Evolutionary conservation across 1,284 basidiomycete genomes (phyloP).

Genomic region (Apiotrichum brassicae): DNA sequence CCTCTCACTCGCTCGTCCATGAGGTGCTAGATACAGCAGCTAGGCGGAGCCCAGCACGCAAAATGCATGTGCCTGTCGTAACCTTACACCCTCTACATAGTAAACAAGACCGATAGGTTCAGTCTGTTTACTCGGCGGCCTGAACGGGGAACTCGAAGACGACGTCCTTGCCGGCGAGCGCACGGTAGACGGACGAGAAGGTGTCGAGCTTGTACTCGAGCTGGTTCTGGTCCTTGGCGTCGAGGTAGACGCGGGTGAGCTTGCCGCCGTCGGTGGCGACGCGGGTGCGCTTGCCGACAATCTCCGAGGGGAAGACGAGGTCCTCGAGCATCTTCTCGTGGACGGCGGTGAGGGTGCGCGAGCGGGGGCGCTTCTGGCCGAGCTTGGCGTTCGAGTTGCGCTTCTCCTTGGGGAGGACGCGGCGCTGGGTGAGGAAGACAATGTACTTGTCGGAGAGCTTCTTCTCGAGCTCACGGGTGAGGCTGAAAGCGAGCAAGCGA

Average conservation of each 20-base stretch:
- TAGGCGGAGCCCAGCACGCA: slow-evolving; percentile 5
- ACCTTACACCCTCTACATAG: slow-evolving; percentile 9
- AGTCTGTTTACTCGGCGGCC: slow-evolving; percentile 40
- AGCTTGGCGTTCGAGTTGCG: slow-evolving; percentile 77
- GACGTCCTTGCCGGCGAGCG: slow-evolving; percentile 47
- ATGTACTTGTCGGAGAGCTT: slow-evolving; percentile 96
- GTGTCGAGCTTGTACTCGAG: slow-evolving; percentile 88
- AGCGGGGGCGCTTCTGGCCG: slow-evolving; percentile 88
- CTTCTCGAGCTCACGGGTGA: slow-evolving; percentile 97
- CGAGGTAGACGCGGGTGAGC: slow-evolving; percentile 94
- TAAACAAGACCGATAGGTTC: neutral
- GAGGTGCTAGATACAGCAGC: slow-evolving; percentile 14
- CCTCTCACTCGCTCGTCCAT: neutral
- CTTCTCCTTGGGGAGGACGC: slow-evolving; percentile 96
- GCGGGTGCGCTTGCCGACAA: slow-evolving; percentile 95
- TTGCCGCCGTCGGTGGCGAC: slow-evolving; percentile 84
- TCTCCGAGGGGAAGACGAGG: slow-evolving; percentile 98
- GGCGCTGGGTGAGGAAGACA: slow-evolving; percentile 96
- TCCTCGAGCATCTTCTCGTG: slow-evolving; percentile 99
- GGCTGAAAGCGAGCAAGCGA: slow-evolving; percentile 55
- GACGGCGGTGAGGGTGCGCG: slow-evolving; percentile 92
- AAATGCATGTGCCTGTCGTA: slow-evolving; percentile 42
- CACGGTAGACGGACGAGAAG: slow-evolving; percentile 48
- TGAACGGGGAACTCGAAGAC: slow-evolving; percentile 47
- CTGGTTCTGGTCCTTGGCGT: slow-evolving; percentile 96